Base-by-base conservation (phyloP, 306 rosid genomes). In the Prinsepia uniflora region DNA sequence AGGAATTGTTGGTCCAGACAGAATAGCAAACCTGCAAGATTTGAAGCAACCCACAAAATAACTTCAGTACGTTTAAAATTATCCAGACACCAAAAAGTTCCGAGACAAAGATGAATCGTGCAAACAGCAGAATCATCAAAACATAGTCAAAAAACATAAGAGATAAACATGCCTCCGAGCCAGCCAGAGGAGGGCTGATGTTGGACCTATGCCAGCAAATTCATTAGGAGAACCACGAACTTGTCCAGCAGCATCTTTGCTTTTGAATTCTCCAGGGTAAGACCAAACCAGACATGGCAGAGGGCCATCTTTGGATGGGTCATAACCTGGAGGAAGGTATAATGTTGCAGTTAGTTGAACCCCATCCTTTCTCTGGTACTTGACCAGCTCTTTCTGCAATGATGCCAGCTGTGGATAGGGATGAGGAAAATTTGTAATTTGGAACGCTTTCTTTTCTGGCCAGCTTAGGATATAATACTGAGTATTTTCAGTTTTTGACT, bases 221-320 rank as follows among this genome's bases (percentile, higher is more conserved):
- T 91, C 97, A 89, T 94, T 94, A 5, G 99, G 99, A 77, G 99
- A 94, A 67, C 97, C 96, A 65, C 97, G 97, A 75, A 94, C 99
- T 79, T 94, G 99, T 72, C 99, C 92, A 57, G 99, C 99, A 67
- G 99, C 99, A 70, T 91, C 97, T 85, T 94, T 94, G 83, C 99
- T 94, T 80, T 94, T 94, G 79, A 94, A 94, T 70, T 94, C 99
- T 60, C 99, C 99, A 13, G 99, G 99, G 67, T 94, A 94, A 71
- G 99, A 94, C 99, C 99, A 94, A 71, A 94, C 75, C 84, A 94
- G 76, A 80, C 99, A 94, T 19, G 99, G 99, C 83, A 94, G 87
- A 78, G 97, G 90, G 48, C 99, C 99, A 71, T 94, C 97, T 67
- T 78, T 83, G 73, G 95, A 78, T 49, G 99, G 89, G 82, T 87